phyloP scores from a whole-genome alignment of 2,329 filamentous ascomycete species.

The Sporothrix protearum region DNA sequence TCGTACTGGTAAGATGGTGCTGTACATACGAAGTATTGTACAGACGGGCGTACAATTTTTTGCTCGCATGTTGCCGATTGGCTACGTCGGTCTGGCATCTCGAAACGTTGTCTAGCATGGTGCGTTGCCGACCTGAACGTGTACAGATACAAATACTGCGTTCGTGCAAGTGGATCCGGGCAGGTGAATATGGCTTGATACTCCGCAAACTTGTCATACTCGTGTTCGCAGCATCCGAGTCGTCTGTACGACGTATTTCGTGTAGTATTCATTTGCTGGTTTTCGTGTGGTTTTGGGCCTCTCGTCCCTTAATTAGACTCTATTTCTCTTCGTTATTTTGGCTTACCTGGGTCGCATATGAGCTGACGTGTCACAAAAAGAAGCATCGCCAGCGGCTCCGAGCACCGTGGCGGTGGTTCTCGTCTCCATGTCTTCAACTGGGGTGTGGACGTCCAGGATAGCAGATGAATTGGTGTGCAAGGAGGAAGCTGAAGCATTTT shows the following conservation, averaged over 20 bases:
- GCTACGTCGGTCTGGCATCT: background rate
- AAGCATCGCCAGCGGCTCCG: slow-evolving; percentile 15
- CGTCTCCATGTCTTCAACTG: background rate
- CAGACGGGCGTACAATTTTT: background rate
- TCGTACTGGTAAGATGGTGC: background rate
- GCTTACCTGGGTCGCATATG: background rate
- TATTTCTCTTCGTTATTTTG: background rate
- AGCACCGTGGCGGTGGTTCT: slow-evolving; percentile 21
- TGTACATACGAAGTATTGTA: background rate
- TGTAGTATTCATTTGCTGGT: background rate
- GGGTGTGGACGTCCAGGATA: background rate
- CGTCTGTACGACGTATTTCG: background rate
- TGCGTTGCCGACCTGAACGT: background rate
- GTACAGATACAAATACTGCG: background rate
- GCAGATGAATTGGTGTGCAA: background rate
- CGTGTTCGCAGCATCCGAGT: background rate
- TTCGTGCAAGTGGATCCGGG: background rate
- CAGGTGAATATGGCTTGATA: background rate
- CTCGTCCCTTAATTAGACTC: background rate
- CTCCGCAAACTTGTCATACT: slow-evolving; percentile 5
- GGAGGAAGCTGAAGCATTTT: background rate
- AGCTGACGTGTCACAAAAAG: slow-evolving; percentile 20
- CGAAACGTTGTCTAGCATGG: background rate
- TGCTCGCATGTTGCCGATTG: slow-evolving; percentile 9
- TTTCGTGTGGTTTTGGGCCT: background rate